These are phyloP conservation scores for Globisporangium radiosum DNA, from an alignment of 352 stramenopile species.

Conservation along the genomic window DNA sequence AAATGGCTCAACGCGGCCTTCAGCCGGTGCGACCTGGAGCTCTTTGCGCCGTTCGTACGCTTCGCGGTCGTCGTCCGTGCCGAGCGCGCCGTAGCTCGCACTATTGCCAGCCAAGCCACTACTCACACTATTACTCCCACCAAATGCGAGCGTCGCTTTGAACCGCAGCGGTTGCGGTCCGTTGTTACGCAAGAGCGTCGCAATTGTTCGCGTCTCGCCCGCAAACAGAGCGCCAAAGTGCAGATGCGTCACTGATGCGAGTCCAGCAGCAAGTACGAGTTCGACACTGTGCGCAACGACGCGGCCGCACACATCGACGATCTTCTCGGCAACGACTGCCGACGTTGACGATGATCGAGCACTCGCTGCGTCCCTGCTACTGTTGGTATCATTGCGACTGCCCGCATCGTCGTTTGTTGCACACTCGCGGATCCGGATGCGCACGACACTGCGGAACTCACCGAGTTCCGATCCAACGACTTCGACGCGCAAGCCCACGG, in stretches of 20 bases:
- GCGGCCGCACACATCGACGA: conserved; percentile 74
- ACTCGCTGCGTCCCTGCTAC: neutral
- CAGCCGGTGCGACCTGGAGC: conserved; percentile 40
- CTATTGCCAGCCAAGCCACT: neutral
- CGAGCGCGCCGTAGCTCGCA: neutral
- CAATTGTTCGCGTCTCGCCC: conserved; percentile 44
- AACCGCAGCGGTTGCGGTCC: conserved; percentile 61
- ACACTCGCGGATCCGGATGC: conserved; percentile 34
- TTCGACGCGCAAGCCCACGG: conserved; percentile 44
- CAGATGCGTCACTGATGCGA: conserved; percentile 39
- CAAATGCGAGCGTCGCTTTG: conserved; percentile 48
- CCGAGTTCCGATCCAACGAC: conserved; percentile 27
- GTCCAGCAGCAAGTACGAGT: conserved; percentile 44
- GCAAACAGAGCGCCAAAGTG: conserved; percentile 73
- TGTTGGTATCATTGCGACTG: conserved; percentile 2
- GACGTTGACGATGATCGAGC: conserved; percentile 1
- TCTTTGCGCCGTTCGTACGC: conserved; percentile 64
- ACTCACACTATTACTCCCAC: conserved; percentile 6
- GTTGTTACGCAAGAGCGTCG: conserved; percentile 75
- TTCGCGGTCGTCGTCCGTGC: conserved; percentile 59
- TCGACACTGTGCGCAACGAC: conserved; percentile 86
- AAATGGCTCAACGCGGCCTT: conserved; percentile 65
- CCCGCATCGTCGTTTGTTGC: conserved; percentile 9
- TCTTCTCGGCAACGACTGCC: conserved; percentile 32
- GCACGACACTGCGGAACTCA: conserved; percentile 33